Evolutionary conservation across 352 stramenopile genomes (phyloP).

Genomic region (Globisporangium cederbergense): DNA sequence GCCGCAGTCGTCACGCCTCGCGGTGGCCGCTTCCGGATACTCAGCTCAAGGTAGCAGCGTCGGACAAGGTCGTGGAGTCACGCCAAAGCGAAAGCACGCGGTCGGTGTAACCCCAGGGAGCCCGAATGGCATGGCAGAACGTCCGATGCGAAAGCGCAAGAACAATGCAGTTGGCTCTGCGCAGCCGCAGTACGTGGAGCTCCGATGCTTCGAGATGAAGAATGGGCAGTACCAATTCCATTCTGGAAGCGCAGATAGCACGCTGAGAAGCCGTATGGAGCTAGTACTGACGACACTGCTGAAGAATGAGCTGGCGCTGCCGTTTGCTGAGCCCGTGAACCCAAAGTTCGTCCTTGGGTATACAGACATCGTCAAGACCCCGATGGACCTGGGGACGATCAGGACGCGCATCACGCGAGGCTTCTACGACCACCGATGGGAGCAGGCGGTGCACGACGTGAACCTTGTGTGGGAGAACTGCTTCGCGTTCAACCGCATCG

Average conservation of each 20-base stretch:
- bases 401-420: conserved; percentile 64
- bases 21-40: conserved; percentile 13
- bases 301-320: conserved; percentile 57
- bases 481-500: conserved; percentile 78
- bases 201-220: conserved; percentile 60
- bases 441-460: conserved; percentile 60
- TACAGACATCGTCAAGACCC: conserved; percentile 57
- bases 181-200: conserved; percentile 37
- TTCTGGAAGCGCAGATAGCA: conserved; percentile 41
- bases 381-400: conserved; percentile 93
- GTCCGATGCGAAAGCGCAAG: conserved; percentile 45
- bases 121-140: conserved; percentile 12
- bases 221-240: conserved; percentile 17
- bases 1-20: conserved; percentile 14
- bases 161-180: neutral
- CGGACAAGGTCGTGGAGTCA: conserved; percentile 30
- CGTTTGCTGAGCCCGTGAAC: conserved; percentile 72
- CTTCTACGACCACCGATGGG: conserved; percentile 55
- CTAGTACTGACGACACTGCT: conserved; percentile 59
- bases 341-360: conserved; percentile 70
- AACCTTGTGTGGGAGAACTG: conserved; percentile 84
- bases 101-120: conserved; percentile 21
- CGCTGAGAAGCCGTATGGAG: conserved; percentile 50
- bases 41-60: neutral
- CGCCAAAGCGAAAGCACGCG: conserved; percentile 49